A percentile compares a stretch with the other conserved stretches of the same genome.
phyloP scores from a whole-genome alignment of 2,329 filamentous ascomycete genomes.

The Stemphylium beticola region DNA sequence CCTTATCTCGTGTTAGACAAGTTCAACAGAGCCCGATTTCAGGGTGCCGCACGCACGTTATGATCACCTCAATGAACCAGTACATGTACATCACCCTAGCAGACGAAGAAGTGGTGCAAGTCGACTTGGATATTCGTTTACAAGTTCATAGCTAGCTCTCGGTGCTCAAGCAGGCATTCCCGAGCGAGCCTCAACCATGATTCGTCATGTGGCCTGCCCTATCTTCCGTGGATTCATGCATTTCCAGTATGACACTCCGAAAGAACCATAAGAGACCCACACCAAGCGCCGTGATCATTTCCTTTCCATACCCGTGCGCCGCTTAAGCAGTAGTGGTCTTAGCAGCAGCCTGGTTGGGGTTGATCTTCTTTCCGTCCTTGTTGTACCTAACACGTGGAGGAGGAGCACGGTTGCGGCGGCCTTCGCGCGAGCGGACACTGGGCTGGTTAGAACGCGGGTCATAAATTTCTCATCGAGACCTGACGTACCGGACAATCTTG shows the following conservation, averaged over 20 bases:
- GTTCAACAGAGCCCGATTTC: background rate
- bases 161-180: constrained; percentile 35
- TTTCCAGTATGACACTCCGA: constrained; percentile 44
- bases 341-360: constrained; percentile 83
- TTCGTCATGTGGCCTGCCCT: constrained; percentile 41
- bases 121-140: constrained; percentile 46
- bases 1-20: background rate
- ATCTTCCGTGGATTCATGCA: constrained; percentile 45
- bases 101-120: constrained; percentile 28
- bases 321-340: constrained; percentile 52
- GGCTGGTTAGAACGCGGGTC: constrained; percentile 18
- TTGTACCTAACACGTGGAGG: constrained; percentile 98
- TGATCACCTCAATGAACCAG: background rate
- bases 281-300: constrained; percentile 46
- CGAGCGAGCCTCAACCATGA: constrained; percentile 40
- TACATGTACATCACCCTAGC: constrained; percentile 2
- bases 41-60: background rate
- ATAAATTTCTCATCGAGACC: constrained; percentile 3
- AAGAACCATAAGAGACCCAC: constrained; percentile 44
- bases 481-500: constrained; percentile 99
- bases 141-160: constrained; percentile 45
- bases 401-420: constrained; percentile 98
- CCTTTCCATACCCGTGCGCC: constrained; percentile 22
- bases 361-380: constrained; percentile 99
- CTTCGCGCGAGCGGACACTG: constrained; percentile 95